These are phyloP conservation scores for Blastocystis sp. DNA, from an alignment of 352 stramenopile genomes.

Conservation along the genomic window DNA sequence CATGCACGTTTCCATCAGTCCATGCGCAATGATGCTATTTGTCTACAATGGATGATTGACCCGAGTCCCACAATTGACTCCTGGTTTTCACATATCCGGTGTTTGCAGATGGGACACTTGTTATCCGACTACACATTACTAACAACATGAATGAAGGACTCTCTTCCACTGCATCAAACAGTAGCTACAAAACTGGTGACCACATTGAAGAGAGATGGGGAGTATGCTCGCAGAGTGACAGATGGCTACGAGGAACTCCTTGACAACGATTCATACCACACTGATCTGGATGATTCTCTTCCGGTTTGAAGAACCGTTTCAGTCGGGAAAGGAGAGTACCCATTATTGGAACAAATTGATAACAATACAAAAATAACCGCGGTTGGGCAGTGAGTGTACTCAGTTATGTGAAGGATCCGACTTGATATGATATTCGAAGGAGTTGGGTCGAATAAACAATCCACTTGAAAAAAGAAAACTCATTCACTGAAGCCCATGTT, in stretches of 20 bases:
- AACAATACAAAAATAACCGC: background rate
- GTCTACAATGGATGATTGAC: background rate
- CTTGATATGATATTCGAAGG: background rate
- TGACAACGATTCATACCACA: background rate
- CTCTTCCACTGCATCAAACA: background rate
- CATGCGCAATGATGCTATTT: background rate
- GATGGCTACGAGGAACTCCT: background rate
- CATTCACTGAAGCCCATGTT: constrained; percentile 22
- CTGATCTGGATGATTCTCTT: background rate
- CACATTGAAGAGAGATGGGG: background rate
- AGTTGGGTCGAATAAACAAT: background rate
- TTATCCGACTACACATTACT: background rate
- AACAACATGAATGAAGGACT: background rate
- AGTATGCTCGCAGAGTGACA: background rate
- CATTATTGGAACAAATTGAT: no score
- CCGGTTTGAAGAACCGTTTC: background rate
- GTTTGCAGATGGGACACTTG: constrained; percentile 12
- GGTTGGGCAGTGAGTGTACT: background rate
- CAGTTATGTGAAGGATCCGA: background rate
- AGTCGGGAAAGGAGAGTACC: background rate
- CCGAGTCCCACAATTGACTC: background rate
- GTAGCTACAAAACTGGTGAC: constrained; percentile 13
- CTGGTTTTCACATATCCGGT: background rate
- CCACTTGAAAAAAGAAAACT: background rate
- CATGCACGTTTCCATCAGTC: background rate